These are phyloP conservation scores for Actinomucor elegans DNA, from an alignment of 371 early-diverging fungal genomes.

Conservation along the genomic window DNA sequence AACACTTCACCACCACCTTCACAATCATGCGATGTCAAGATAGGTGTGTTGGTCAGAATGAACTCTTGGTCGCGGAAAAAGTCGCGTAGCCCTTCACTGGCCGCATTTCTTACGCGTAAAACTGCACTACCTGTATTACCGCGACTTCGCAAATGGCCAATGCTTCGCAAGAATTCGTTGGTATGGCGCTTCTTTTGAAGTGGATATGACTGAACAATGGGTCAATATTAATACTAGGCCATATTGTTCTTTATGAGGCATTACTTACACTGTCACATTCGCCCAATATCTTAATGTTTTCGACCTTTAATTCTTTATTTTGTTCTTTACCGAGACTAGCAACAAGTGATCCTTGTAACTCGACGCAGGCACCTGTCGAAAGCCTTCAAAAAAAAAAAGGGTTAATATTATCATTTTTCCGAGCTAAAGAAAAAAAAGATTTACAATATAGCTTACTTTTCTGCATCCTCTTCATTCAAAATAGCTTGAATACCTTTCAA, in stretches of 20 bases:
- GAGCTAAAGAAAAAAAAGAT: background rate
- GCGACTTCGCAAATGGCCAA: conserved; percentile 78
- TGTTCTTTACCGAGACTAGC: conserved; percentile 76
- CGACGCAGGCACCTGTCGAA: conserved; percentile 72
- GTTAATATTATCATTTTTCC: background rate
- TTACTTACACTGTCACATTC: conserved; percentile 59
- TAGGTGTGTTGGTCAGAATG: conserved; percentile 80
- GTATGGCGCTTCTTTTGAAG: conserved; percentile 86
- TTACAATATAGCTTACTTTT: conserved; percentile 55
- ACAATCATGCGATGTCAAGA: conserved; percentile 86
- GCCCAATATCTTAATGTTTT: conserved; percentile 60
- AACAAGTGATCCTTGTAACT: conserved; percentile 63
- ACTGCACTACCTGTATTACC: conserved; percentile 76
- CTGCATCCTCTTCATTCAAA: conserved; percentile 50
- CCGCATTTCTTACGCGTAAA: conserved; percentile 67
- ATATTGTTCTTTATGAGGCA: background rate
- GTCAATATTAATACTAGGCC: background rate
- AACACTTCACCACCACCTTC: conserved; percentile 96
- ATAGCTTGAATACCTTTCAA: conserved; percentile 75
- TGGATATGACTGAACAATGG: conserved; percentile 82
- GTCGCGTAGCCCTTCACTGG: conserved; percentile 65
- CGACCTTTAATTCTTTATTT: conserved; percentile 70
- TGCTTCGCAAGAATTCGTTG: conserved; percentile 78
- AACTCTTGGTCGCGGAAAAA: conserved; percentile 80
- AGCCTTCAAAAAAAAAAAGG: conserved; percentile 46